Evolutionary conservation across 768 basidiomycete genomes (phyloP).

Genomic region (Russula foetens): DNA sequence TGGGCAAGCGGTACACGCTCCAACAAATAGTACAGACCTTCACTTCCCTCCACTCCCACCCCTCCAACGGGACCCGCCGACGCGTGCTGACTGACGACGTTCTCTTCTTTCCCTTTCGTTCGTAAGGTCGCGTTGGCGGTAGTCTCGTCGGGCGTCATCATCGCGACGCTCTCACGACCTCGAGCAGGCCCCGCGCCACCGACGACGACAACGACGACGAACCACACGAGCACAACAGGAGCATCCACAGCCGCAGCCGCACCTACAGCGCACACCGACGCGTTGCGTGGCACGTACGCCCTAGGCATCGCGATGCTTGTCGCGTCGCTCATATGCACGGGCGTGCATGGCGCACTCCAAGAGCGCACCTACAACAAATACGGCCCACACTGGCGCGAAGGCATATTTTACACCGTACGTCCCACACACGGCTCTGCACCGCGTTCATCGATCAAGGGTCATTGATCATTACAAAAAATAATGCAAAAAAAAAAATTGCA

Average conservation of each 20-base stretch:
- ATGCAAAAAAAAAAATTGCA: constrained; percentile 24
- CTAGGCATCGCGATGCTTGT: constrained; percentile 65
- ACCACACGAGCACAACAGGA: neutral
- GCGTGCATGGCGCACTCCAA: constrained; percentile 63
- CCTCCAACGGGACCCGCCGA: neutral
- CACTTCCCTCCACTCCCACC: neutral
- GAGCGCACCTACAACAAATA: constrained; percentile 67
- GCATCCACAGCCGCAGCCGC: neutral
- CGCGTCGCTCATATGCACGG: constrained; percentile 57
- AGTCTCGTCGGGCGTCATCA: constrained; percentile 61
- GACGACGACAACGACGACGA: neutral
- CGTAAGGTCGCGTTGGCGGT: constrained; percentile 47
- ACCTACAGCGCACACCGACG: constrained; percentile 17
- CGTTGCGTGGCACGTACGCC: constrained; percentile 38
- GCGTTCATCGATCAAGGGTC: no score
- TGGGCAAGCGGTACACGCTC: constrained; percentile 14
- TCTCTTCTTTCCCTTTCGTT: neutral
- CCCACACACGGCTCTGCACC: neutral
- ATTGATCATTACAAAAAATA: neutral
- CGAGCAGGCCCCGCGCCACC: constrained; percentile 29
- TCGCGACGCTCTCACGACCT: constrained; percentile 64
- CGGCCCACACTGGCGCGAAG: constrained; percentile 77
- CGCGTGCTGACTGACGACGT: neutral
- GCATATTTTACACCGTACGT: constrained; percentile 73
- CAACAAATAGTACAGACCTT: neutral